These are phyloP conservation scores for Sanghuangporus weigelae DNA, from an alignment of 1,284 basidiomycete genomes.

Conservation along the genomic window DNA sequence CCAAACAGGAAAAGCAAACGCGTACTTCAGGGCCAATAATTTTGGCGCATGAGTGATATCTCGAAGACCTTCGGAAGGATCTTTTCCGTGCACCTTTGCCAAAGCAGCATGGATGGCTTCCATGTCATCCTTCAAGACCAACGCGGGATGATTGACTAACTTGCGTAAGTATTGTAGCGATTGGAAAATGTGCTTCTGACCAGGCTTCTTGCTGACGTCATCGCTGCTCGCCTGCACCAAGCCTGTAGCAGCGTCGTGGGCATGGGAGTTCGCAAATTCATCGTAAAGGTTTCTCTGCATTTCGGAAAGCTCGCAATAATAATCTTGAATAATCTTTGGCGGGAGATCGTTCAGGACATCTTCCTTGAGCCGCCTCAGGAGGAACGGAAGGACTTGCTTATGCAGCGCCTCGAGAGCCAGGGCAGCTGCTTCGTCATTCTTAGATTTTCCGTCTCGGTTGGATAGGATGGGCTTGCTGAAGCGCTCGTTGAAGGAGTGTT, in stretches of 20 bases:
- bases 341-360: conserved; percentile 95
- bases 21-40: conserved; percentile 82
- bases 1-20: conserved; percentile 17
- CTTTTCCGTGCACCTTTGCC: conserved; percentile 42
- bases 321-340: conserved; percentile 99
- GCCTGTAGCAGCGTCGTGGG: conserved; percentile 58
- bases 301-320: conserved; percentile 96
- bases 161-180: conserved; percentile 96
- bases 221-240: conserved; percentile 41
- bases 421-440: conserved; percentile 91
- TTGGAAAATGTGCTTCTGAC: conserved; percentile 90
- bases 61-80: conserved; percentile 43
- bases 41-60: conserved; percentile 95
- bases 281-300: conserved; percentile 93
- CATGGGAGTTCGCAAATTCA: conserved; percentile 83
- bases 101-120: conserved; percentile 63
- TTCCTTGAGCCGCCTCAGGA: conserved; percentile 94
- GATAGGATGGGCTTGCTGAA: conserved; percentile 96
- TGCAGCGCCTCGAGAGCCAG: conserved; percentile 94
- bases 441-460: conserved; percentile 92
- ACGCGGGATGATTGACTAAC: conserved; percentile 93
- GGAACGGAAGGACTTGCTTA: conserved; percentile 98
- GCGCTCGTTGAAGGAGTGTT: conserved; percentile 91
- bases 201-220: conserved; percentile 34
- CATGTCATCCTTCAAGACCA: conserved; percentile 73